Evolutionary conservation across 106 monocot genomes (phyloP).

Genomic region (Triglochin maritima): DNA sequence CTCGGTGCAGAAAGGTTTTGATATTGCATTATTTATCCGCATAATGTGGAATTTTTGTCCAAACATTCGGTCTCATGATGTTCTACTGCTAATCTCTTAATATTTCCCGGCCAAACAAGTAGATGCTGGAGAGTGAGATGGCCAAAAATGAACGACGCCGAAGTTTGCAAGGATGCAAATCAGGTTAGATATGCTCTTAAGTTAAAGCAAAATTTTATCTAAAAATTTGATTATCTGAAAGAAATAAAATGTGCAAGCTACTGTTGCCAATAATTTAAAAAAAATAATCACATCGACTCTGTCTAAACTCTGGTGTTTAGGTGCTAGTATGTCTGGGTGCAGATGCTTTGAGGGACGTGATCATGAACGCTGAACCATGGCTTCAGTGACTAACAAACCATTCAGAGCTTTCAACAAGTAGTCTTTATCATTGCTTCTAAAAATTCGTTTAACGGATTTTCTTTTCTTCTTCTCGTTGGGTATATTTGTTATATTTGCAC

Average conservation of each 20-base stretch:
- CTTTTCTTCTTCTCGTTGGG: neutral
- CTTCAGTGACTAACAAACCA: neutral
- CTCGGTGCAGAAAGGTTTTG: slow-evolving; percentile 9
- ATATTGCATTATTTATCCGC: neutral
- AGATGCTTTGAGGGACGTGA: slow-evolving; percentile 7
- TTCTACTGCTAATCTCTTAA: neutral
- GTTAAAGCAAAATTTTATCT: neutral
- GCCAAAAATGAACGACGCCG: slow-evolving; percentile 7
- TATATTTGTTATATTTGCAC: no score
- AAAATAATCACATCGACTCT: no score
- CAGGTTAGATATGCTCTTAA: neutral
- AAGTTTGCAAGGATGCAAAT: slow-evolving; percentile 9
- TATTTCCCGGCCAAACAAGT: neutral
- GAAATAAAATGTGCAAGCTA: no score
- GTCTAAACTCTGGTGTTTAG: neutral
- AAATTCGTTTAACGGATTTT: neutral
- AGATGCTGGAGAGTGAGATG: slow-evolving; percentile 16
- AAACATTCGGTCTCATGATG: neutral
- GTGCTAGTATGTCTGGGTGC: slow-evolving; percentile 19
- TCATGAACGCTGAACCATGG: slow-evolving; percentile 43
- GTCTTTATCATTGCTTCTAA: neutral
- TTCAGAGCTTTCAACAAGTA: neutral
- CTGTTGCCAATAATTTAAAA: no score
- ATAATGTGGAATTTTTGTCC: neutral
- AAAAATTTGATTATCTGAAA: no score